Percentiles rank a stretch among this genome's conserved stretches.
Evolutionary conservation across 2,329 filamentous ascomycete species (phyloP).

Genomic region (Fusarium euwallaceae): DNA sequence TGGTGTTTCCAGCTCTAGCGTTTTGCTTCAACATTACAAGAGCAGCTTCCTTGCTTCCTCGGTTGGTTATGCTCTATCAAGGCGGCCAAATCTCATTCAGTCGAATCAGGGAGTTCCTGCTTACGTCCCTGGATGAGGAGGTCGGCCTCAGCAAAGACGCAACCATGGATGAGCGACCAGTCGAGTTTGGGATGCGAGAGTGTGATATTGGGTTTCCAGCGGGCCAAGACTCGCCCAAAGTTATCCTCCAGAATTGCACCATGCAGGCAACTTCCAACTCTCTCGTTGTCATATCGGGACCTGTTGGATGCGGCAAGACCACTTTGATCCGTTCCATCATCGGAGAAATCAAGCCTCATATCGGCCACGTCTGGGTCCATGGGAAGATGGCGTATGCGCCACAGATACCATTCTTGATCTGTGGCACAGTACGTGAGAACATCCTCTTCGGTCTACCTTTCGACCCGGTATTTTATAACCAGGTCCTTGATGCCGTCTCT

Average conservation of each 20-base stretch:
- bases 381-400: not conserved
- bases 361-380: not conserved
- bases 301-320: not conserved
- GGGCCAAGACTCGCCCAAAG: not conserved
- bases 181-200: not conserved
- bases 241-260: not conserved
- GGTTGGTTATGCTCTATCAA: not conserved
- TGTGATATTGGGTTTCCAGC: not conserved
- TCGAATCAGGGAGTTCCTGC: not conserved
- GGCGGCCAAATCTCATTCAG: not conserved
- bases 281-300: not conserved
- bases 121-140: not conserved
- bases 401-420: not conserved
- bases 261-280: not conserved
- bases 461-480: not conserved
- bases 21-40: not conserved
- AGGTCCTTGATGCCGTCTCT: not conserved
- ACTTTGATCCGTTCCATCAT: not conserved
- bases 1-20: not conserved
- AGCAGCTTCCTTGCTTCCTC: not conserved
- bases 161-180: not conserved
- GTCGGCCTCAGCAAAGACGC: not conserved
- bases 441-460: not conserved
- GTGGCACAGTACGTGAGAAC: not conserved
- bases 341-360: not conserved